These are phyloP conservation scores for Linum tenue DNA, from an alignment of 345 rosid genomes.

Conservation along the genomic window DNA sequence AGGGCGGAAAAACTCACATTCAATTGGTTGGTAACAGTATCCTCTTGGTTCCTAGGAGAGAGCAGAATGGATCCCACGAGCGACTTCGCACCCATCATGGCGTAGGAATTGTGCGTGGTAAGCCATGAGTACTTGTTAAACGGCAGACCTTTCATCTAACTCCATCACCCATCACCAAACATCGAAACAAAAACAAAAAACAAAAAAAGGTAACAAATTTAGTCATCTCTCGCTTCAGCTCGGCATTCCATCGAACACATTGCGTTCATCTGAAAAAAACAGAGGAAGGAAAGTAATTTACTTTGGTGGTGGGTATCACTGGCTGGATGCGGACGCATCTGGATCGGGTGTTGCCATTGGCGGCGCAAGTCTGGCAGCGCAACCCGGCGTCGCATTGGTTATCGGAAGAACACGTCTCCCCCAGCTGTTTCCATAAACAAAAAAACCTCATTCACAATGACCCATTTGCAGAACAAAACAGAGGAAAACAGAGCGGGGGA, in stretches of 20 bases:
- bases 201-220: background rate
- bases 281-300: constrained; percentile 6
- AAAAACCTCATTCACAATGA: background rate
- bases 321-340: constrained; percentile 67
- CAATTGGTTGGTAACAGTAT: constrained; percentile 69
- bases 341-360: constrained; percentile 62
- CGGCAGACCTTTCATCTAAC: constrained; percentile 70
- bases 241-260: background rate
- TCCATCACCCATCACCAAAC: background rate
- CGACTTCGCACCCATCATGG: constrained; percentile 39
- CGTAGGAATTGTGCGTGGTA: constrained; percentile 83
- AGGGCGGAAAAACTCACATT: constrained; percentile 32
- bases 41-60: constrained; percentile 78
- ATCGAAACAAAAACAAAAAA: background rate
- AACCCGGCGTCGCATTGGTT: constrained; percentile 65
- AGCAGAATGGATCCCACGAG: constrained; percentile 32
- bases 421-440: constrained; percentile 35
- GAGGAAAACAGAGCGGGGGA: background rate
- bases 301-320: constrained; percentile 64
- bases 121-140: constrained; percentile 86
- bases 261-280: background rate
- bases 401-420: constrained; percentile 67
- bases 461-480: background rate
- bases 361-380: constrained; percentile 63
- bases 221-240: background rate